A percentile compares a stretch with the other conserved stretches of the same genome.
These are phyloP conservation scores for Xylaria sp. DNA, from an alignment of 2,329 filamentous ascomycete genomes.

Conservation along the genomic window DNA sequence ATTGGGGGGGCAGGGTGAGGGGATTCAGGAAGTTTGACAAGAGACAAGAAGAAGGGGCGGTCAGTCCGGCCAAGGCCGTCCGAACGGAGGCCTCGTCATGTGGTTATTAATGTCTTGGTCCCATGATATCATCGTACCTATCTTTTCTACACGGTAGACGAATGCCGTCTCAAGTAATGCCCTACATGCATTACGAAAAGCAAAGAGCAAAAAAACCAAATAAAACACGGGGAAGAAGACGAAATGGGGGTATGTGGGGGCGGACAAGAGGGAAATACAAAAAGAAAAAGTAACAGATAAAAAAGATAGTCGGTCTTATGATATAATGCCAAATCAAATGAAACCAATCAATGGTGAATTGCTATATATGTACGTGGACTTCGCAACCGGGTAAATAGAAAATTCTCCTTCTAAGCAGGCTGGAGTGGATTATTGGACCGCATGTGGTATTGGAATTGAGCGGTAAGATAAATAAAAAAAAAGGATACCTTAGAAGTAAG, in stretches of 20 bases:
- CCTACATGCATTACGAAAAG: not conserved
- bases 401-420: not conserved
- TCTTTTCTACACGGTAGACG: not conserved
- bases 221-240: slow-evolving; percentile 24
- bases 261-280: not conserved
- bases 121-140: slow-evolving; percentile 27
- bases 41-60: slow-evolving; percentile 23
- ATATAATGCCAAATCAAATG: not conserved
- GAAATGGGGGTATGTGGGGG: slow-evolving; percentile 9
- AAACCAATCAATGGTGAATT: slow-evolving; percentile 8
- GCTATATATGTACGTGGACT: not conserved
- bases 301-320: not conserved
- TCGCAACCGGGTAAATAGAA: not conserved
- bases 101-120: not conserved
- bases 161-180: slow-evolving; percentile 5
- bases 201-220: not conserved
- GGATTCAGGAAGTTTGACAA: not conserved
- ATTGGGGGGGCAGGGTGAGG: not conserved
- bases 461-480: slow-evolving; percentile 18
- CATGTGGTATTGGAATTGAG: slow-evolving; percentile 10
- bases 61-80: slow-evolving; percentile 21
- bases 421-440: slow-evolving; percentile 11
- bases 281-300: slow-evolving; percentile 9
- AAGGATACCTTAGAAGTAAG: not conserved
- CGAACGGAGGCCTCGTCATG: slow-evolving; percentile 33